A percentile compares a stretch with the other conserved stretches of the same genome.
These are phyloP conservation scores for Oryza glumipatula DNA, from an alignment of 176 grass and related monocot genomes.

Conservation along the genomic window DNA sequence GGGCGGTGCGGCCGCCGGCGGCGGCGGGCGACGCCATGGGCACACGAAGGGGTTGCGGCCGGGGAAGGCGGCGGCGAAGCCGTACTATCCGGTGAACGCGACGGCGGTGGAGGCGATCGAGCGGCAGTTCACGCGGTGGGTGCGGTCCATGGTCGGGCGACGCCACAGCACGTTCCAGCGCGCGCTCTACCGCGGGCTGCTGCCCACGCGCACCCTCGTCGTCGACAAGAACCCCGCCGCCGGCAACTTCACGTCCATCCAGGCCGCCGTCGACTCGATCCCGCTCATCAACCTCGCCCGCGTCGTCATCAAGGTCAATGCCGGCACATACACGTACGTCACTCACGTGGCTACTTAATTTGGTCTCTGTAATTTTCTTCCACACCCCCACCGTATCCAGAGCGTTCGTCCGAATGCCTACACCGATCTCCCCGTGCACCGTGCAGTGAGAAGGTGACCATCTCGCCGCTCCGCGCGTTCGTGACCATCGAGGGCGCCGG, in stretches of 20 bases:
- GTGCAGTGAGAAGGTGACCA: slow-evolving; percentile 89
- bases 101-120: slow-evolving; percentile 61
- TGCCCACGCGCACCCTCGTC: slow-evolving; percentile 60
- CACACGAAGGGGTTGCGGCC: slow-evolving; percentile 63
- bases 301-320: slow-evolving; percentile 95
- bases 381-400: no score
- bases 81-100: slow-evolving; percentile 62
- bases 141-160: slow-evolving; percentile 60
- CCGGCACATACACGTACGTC: slow-evolving; percentile 88
- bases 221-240: slow-evolving; percentile 64
- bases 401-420: background rate
- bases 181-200: slow-evolving; percentile 49
- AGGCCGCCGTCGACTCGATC: slow-evolving; percentile 82
- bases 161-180: slow-evolving; percentile 60
- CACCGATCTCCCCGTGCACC: slow-evolving; percentile 7
- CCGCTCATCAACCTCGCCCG: slow-evolving; percentile 79
- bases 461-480: slow-evolving; percentile 78
- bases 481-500: slow-evolving; percentile 87
- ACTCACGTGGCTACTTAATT: slow-evolving; percentile 5
- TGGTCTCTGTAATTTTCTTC: background rate
- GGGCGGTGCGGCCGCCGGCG: background rate
- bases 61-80: slow-evolving; percentile 37
- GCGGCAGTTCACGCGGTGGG: slow-evolving; percentile 81
- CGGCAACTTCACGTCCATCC: slow-evolving; percentile 82
- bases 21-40: background rate